Evolutionary conservation across 306 rosid genomes (phyloP), one percentile per base, ranked within the genome.

Genomic region (Gleditsia sinensis): DNA sequence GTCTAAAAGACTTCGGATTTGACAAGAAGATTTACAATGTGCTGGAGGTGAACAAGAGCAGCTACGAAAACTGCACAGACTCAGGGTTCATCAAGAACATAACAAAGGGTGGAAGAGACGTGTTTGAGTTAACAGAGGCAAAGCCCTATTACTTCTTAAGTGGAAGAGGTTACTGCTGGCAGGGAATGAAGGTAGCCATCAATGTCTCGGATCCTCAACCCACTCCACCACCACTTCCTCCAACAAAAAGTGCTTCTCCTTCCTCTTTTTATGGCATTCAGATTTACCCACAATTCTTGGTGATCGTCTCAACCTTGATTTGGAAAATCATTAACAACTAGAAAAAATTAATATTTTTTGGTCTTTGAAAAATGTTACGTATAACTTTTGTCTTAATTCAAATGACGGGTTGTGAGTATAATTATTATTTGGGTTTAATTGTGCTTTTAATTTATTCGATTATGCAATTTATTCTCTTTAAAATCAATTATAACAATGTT

Each of bases 11-110:
- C 73, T 92, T 92, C 46, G 82, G 75, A 65, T 92, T 81, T 71
- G 90, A 88, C 78, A 85, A 40, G 67, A 67, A 74, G 12, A 33
- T 13, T 28, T 86, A 75, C 86, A 85, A 23, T 66, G 96, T 85
- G 21, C 63, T 92, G 56, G 92, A 86, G 73, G 97, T 92, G 86
- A 89, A 90, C 83, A 33, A 83, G 71, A 88, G 77, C 1, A 82
- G 85, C 53, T 89, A 78, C 9, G 88, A 84, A 30, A 65, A 50
- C 3, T 92, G 97, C 86, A 68, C 55, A 2, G 90, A 88, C 16
- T 16, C 33, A 39, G 86, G 36, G 9, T 88, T 88, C 74, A 78
- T 88, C 3, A 74, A 42, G 24, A 92, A 92, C 83, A 30, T 89
- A 42, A 76, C 93, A 25, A 63, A 50, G 0, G 97, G 91, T 0